Evolutionary conservation across 257 asterid species (phyloP).

Genomic region (Ajuga chamaepitys): DNA sequence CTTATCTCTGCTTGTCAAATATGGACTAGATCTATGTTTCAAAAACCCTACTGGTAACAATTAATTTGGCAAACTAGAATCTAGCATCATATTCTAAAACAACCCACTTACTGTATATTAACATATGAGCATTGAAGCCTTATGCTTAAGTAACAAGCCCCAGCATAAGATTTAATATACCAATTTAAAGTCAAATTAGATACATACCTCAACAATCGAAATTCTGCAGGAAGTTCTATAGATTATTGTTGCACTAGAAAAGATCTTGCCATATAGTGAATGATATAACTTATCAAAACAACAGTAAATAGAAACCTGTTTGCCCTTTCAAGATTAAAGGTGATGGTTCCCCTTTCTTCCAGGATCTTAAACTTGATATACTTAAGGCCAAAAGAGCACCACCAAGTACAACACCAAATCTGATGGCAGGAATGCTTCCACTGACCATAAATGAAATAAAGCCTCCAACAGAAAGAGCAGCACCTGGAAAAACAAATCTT

Average conservation of each 20-base stretch:
- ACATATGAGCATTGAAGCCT: not conserved
- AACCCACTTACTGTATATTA: not conserved
- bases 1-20: not conserved
- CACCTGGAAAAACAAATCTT: conserved; percentile 39
- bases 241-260: not conserved
- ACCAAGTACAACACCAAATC: conserved; percentile 85
- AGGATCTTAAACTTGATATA: conserved; percentile 69
- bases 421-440: conserved; percentile 69
- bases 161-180: not conserved
- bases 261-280: not conserved
- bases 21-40: not conserved
- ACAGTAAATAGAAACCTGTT: conserved; percentile 42
- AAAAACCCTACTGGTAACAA: not conserved
- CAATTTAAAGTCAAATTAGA: not conserved
- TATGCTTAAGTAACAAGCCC: not conserved
- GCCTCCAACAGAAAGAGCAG: conserved; percentile 66
- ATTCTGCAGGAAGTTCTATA: not conserved
- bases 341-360: conserved; percentile 63
- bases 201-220: not conserved
- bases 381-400: conserved; percentile 78
- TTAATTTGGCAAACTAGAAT: not conserved
- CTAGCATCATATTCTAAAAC: not conserved
- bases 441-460: conserved; percentile 74
- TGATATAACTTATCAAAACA: not conserved
- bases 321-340: conserved; percentile 69